A percentile compares a stretch with the other conserved stretches of the same genome.
Evolutionary conservation across 2,329 filamentous ascomycete genomes (phyloP).

Genomic region (Fusarium temperatum): DNA sequence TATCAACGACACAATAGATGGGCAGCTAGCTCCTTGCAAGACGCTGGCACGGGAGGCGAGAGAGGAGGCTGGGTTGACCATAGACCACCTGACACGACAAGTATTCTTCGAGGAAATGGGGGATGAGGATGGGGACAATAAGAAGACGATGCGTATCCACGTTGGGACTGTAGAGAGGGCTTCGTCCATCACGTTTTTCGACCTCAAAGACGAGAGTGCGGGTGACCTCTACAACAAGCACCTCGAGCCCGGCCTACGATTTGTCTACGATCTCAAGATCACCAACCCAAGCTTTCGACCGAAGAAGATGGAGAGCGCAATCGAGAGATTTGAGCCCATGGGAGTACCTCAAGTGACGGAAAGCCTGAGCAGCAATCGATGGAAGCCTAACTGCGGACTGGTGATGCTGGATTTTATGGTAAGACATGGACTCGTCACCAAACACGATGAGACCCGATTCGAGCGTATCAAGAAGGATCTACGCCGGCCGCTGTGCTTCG

Average conservation of each 20-base stretch:
- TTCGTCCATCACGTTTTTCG: constrained; percentile 47
- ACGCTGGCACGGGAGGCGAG: constrained; percentile 47
- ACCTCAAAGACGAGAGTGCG: constrained; percentile 45
- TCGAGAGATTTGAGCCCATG: constrained; percentile 43
- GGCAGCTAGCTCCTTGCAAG: constrained; percentile 30
- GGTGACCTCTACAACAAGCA: constrained; percentile 45
- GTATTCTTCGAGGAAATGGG: constrained; percentile 12
- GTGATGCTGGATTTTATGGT: constrained; percentile 52
- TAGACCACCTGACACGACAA: constrained; percentile 12
- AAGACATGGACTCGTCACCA: constrained; percentile 42
- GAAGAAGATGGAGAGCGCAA: constrained; percentile 40
- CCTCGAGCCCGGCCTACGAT: constrained; percentile 51
- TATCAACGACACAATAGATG: constrained; percentile 36
- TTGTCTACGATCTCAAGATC: constrained; percentile 49
- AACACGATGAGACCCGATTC: constrained; percentile 37
- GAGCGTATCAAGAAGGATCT: constrained; percentile 35
- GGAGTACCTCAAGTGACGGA: constrained; percentile 44
- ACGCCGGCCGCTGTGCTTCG: constrained; percentile 42
- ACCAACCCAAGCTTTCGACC: constrained; percentile 34
- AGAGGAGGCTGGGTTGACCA: constrained; percentile 46
- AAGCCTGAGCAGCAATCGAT: constrained; percentile 38
- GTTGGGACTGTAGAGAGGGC: constrained; percentile 40
- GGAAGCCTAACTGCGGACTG: constrained; percentile 53
- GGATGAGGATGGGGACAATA: neutral
- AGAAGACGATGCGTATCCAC: neutral